Percentiles rank a stretch among this genome's conserved stretches.
phyloP scores from a whole-genome alignment of 345 rosid species.

The Acer saccharum region DNA sequence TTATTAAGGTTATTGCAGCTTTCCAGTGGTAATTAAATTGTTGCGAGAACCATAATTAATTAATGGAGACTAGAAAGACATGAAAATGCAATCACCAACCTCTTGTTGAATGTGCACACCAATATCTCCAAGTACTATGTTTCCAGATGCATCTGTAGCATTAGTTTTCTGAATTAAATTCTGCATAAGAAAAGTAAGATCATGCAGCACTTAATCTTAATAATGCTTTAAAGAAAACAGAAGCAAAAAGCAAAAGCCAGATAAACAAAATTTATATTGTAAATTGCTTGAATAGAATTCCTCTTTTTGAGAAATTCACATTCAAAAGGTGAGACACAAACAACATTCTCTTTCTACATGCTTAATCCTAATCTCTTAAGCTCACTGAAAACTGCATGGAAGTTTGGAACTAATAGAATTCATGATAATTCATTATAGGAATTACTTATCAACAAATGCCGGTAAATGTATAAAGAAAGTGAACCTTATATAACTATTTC shows the following conservation, averaged over 20 bases:
- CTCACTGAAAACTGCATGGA: not conserved
- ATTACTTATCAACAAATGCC: not conserved
- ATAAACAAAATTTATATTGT: not conserved
- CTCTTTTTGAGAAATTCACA: not conserved
- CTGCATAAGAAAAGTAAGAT: conserved; percentile 45
- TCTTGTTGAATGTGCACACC: conserved; percentile 95
- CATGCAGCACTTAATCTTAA: conserved; percentile 9
- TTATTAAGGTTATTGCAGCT: conserved; percentile 7
- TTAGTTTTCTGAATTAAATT: conserved; percentile 76
- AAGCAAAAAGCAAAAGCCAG: not conserved
- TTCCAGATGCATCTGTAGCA: conserved; percentile 96
- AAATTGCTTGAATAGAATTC: not conserved
- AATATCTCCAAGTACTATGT: conserved; percentile 76
- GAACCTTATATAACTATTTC: not conserved
- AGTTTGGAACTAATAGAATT: not conserved
- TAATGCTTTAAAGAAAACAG: not conserved
- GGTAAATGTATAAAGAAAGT: not conserved
- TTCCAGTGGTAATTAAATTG: not conserved
- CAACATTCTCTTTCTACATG: not conserved
- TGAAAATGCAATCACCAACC: conserved; percentile 50
- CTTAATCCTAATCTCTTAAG: not conserved
- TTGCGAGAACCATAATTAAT: not conserved
- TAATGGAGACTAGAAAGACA: conserved; percentile 3
- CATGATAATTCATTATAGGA: not conserved
- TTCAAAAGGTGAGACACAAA: conserved; percentile 2